Evolutionary conservation across 129 eudicot genomes (phyloP), one percentile per base, ranked within the genome.

Genomic region (Centella asiatica): DNA sequence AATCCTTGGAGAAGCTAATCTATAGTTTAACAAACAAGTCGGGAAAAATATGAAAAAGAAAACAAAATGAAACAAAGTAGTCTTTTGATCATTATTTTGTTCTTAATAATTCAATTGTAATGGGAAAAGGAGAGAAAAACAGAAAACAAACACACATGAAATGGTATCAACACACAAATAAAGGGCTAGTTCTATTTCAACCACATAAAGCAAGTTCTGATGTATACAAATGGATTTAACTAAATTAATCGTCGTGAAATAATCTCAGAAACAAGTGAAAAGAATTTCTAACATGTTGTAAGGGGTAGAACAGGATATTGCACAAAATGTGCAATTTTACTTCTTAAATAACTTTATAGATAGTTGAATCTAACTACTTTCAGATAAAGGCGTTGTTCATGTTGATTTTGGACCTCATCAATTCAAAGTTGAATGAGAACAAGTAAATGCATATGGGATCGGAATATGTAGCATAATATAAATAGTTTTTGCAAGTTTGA

Each of bases 1-100:
- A 65, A 69, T 77, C 89, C 63, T 76, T 81, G 3, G 89, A 74
- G 80, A 89, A 89, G 67, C 84, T 68, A 23, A 89, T 89, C 95
- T 89, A 85, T 27, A 56, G 11, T 71, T 29, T 40, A 28, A 64
- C 46, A 67, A 37, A 8, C 22, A 50, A 26, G 40, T 4, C 37
- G 58, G 57, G 5, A 18, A n/a, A n/a, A n/a, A 45, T 14, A n/a
- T 0, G 28, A 26, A 28, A 49, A 55, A 67, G 11, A 4, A 9
- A 63, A 32, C 31, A 18, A 15, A 4, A 7, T 24, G 31, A 39
- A 10, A 26, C 13, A 15, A 29, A 34, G 9, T 15, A 13, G 13
- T 46, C 13, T 6, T 18, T 4, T 17, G 66, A 53, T 11, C 1
- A 25, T 33, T 49, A 46, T 29, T 45, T 14, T n/a, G 14, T 34